Conservation (phyloP, 106 monocot genomes). For the Platanthera guangdongensis region DNA sequence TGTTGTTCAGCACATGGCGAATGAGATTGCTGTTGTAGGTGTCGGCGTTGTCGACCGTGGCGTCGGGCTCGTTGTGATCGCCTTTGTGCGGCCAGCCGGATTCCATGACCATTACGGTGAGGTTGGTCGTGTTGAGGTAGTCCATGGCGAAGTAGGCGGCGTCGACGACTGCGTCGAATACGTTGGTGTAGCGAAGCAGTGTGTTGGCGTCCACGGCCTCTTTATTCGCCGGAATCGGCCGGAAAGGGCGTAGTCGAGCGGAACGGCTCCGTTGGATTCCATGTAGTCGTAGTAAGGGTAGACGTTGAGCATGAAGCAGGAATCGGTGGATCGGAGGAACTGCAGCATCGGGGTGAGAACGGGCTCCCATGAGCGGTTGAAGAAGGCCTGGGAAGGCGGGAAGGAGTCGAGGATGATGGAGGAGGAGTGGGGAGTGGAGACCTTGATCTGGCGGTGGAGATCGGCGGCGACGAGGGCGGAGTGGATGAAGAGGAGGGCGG, state of each 20-base stretch:
- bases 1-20: conserved; percentile 72
- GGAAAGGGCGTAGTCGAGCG: conserved; percentile 94
- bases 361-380: conserved; percentile 80
- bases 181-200: conserved; percentile 94
- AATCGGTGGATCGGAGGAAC: conserved; percentile 72
- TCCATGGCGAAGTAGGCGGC: conserved; percentile 98
- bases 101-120: conserved; percentile 75
- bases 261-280: conserved; percentile 84
- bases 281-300: conserved; percentile 98
- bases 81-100: conserved; percentile 97
- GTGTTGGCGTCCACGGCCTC: conserved; percentile 97
- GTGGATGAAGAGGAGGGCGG: conserved; percentile 75
- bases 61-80: conserved; percentile 69
- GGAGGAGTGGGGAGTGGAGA: conserved; percentile 81
- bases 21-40: conserved; percentile 96
- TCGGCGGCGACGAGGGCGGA: conserved; percentile 89
- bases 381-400: conserved; percentile 95
- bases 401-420: conserved; percentile 96
- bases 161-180: conserved; percentile 89
- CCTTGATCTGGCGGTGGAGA: conserved; percentile 71
- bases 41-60: conserved; percentile 75
- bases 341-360: conserved; percentile 71
- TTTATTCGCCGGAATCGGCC: conserved; percentile 87
- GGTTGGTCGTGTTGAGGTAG: conserved; percentile 70
- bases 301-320: conserved; percentile 83